Evolutionary conservation across 2,329 filamentous ascomycete species (phyloP).

Genomic region (Passalora sequoiae): DNA sequence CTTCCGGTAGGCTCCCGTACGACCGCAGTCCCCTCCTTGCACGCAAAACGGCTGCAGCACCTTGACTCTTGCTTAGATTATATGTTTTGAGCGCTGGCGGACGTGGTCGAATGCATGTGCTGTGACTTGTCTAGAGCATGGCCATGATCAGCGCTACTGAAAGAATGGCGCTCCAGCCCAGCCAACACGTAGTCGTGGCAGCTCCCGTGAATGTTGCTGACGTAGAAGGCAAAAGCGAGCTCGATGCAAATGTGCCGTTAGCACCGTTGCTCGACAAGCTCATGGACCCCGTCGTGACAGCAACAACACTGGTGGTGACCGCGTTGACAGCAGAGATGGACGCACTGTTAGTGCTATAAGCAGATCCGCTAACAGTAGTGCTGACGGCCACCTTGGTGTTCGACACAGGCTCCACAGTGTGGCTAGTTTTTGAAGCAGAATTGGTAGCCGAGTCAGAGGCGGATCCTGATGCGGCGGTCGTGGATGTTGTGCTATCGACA

Average conservation of each 20-base stretch:
- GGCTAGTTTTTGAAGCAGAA: conserved; percentile 27
- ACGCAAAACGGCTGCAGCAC: no score
- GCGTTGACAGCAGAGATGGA: conserved; percentile 24
- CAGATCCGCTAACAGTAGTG: conserved; percentile 23
- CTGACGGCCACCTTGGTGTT: conserved; percentile 19
- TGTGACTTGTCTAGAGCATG: conserved; percentile 23
- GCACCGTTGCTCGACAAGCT: conserved; percentile 5
- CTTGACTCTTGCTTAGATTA: no score
- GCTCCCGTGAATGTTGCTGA: conserved; percentile 12
- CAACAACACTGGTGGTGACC: conserved; percentile 13
- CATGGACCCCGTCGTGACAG: conserved; percentile 14
- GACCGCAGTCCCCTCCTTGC: no score
- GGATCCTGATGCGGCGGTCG: conserved; percentile 8
- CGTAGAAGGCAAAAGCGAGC: conserved; percentile 10
- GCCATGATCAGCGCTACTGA: conserved; percentile 21
- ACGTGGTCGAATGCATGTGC: no score
- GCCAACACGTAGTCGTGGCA: conserved; percentile 11
- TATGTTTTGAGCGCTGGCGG: no score
- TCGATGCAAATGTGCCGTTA: conserved; percentile 10
- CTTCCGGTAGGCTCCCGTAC: no score
- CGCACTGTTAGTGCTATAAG: conserved; percentile 25
- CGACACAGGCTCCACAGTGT: conserved; percentile 20
- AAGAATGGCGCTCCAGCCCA: conserved; percentile 23
- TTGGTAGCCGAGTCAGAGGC: conserved; percentile 14
- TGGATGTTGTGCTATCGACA: conserved; percentile 23